These are phyloP conservation scores for Cicer pinnatifidum DNA, from an alignment of 306 rosid species.

Conservation along the genomic window DNA sequence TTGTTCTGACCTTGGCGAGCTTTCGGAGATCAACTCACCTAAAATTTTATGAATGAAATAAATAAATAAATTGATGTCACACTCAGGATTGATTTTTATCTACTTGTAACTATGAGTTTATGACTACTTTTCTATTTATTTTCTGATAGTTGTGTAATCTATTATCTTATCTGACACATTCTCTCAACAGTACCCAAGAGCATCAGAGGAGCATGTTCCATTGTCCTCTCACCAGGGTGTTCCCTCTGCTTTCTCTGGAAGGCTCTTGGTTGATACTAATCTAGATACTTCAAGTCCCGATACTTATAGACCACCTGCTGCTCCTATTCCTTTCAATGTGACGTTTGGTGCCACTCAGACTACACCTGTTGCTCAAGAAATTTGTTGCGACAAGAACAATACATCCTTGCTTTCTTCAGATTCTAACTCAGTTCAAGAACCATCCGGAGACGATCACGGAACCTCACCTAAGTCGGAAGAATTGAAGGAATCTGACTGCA, in stretches of 20 bases:
- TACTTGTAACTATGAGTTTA: conserved; percentile 11
- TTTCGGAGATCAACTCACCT: not conserved
- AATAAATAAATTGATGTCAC: conserved; percentile 8
- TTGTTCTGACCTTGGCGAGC: not conserved
- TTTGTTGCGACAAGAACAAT: conserved; percentile 57
- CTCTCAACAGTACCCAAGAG: conserved; percentile 73
- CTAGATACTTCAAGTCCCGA: conserved; percentile 88
- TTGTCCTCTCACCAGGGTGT: conserved; percentile 68
- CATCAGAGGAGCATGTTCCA: conserved; percentile 81
- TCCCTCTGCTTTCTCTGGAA: conserved; percentile 59
- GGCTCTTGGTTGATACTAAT: conserved; percentile 85
- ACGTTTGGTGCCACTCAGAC: conserved; percentile 58
- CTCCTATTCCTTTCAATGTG: conserved; percentile 78
- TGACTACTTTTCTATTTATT: conserved; percentile 17
- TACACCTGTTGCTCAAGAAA: conserved; percentile 64
- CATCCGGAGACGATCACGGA: conserved; percentile 55
- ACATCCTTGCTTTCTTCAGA: conserved; percentile 55
- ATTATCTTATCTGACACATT: conserved; percentile 40
- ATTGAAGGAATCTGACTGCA: conserved; percentile 61
- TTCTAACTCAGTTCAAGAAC: conserved; percentile 65
- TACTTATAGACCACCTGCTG: conserved; percentile 86
- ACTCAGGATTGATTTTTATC: not conserved
- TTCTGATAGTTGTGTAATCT: conserved; percentile 23
- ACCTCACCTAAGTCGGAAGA: conserved; percentile 59
- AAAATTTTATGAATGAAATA: not conserved